Evolutionary conservation across 2,329 filamentous ascomycete species (phyloP), one percentile per base, ranked within the genome.

Genomic region (Ilyonectria mors-panacis): DNA sequence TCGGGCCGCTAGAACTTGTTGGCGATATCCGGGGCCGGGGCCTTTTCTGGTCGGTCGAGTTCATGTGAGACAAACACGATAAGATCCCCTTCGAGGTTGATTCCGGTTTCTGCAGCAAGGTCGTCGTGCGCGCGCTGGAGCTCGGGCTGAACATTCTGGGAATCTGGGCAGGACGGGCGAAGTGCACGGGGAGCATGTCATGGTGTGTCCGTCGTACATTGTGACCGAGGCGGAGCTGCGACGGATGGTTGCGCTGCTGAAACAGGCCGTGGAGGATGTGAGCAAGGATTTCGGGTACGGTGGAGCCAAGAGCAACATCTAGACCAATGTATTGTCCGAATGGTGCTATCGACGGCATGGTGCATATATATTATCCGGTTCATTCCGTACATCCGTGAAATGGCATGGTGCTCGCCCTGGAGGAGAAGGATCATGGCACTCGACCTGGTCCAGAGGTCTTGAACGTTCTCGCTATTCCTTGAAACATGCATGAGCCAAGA

Each of bases 11-110:
- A n/a, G 35, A 47, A 4, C n/a, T 66, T 7, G 59, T 66, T 26
- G 59, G 64, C 2, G 30, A 66, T 26, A 50, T 66, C 21, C 64
- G 64, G 5, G 64, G 64, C n/a, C 59, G 64, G 7, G 59, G 64
- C 9, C 64, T 66, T 15, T 66, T 66, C 23, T 66, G 64, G 64
- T 54, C 64, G 2, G 59, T 66, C n/a, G 64, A 66, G 59, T 66
- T 66, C 5, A 63, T 66, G 59, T 37, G 33, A 9, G 59, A 66
- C 28, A 45, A 39, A 35, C 10, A 39, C 6, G 26, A 23, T 17
- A 59, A 55, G n/a, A 44, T 23, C 1, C 59, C 64, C 6, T 66
- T 66, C 10, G 33, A 50, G 19, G 12, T 10, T 1, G 64, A n/a
- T 8, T 6, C 47, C 13, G 45, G 33, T 3, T 59, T 66, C 33